phyloP scores from a whole-genome alignment of 2,329 filamentous ascomycete genomes.

The Claviceps capensis region DNA sequence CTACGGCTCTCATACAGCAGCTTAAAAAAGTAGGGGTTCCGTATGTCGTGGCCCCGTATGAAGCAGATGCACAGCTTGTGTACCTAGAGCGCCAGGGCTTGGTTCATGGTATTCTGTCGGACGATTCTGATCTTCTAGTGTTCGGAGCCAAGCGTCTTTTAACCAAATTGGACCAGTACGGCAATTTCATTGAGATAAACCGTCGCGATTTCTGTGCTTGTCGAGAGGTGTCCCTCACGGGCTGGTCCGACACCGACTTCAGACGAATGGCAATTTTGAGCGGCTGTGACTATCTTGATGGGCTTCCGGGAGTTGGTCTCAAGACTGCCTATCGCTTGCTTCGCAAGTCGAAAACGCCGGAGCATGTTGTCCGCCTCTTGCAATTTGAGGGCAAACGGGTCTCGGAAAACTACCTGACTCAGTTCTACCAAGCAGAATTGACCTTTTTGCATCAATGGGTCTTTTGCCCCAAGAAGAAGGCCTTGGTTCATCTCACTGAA shows the following conservation, averaged over 20 bases:
- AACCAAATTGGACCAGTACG: slow-evolving; percentile 89
- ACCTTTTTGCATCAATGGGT: slow-evolving; percentile 94
- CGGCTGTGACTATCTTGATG: slow-evolving; percentile 88
- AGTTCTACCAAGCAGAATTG: slow-evolving; percentile 75
- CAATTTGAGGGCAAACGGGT: slow-evolving; percentile 85
- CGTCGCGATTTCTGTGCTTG: slow-evolving; percentile 80
- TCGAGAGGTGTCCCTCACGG: slow-evolving; percentile 74
- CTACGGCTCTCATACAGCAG: slow-evolving; percentile 78
- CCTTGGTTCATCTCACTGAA: slow-evolving; percentile 63
- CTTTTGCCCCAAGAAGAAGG: slow-evolving; percentile 61
- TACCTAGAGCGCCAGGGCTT: slow-evolving; percentile 81
- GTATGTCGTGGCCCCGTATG: slow-evolving; percentile 91
- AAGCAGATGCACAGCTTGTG: slow-evolving; percentile 92
- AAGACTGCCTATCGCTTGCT: slow-evolving; percentile 90
- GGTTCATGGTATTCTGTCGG: slow-evolving; percentile 79
- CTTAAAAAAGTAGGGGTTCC: slow-evolving; percentile 67
- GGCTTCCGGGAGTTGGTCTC: slow-evolving; percentile 72
- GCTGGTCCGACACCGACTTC: slow-evolving; percentile 87
- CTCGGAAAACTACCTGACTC: slow-evolving; percentile 65
- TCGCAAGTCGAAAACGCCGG: slow-evolving; percentile 77
- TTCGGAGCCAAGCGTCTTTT: slow-evolving; percentile 85
- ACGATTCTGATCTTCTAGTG: slow-evolving; percentile 91
- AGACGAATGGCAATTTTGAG: slow-evolving; percentile 92
- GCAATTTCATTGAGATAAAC: slow-evolving; percentile 84
- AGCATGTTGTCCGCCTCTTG: slow-evolving; percentile 66